phyloP scores from a whole-genome alignment of 129 eudicot species.

The Cynara cardunculus region DNA sequence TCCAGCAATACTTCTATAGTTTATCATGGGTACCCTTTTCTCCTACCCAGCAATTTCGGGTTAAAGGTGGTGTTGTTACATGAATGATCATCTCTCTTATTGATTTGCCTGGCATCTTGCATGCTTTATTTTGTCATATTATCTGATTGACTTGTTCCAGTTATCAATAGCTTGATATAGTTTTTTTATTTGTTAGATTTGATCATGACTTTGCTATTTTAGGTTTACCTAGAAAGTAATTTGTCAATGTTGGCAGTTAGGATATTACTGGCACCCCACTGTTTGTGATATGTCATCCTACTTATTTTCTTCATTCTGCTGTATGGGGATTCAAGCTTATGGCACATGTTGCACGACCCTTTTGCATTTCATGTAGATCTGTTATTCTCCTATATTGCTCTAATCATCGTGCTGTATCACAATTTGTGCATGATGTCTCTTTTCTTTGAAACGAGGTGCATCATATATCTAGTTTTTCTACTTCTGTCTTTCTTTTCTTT shows the following conservation, averaged over 20 bases:
- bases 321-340: neutral
- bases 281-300: neutral
- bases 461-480: neutral
- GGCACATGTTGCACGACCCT: neutral
- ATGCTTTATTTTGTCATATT: neutral
- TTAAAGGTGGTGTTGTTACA: neutral
- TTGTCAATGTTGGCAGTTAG: neutral
- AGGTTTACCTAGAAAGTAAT: neutral
- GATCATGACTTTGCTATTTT: neutral
- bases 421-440: neutral
- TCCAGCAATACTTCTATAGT: neutral
- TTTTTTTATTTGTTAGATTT: conserved; percentile 2
- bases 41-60: neutral
- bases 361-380: neutral
- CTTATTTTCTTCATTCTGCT: neutral
- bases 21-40: neutral
- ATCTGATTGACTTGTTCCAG: neutral
- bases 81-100: neutral
- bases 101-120: neutral
- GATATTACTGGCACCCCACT: neutral
- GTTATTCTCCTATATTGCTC: neutral
- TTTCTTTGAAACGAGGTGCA: neutral
- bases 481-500: neutral
- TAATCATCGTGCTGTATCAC: neutral
- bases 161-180: neutral